Percentiles rank a stretch among this genome's conserved stretches.
Evolutionary conservation across 768 basidiomycete genomes (phyloP).

Genomic region (Pleurotus citrinopileatus): DNA sequence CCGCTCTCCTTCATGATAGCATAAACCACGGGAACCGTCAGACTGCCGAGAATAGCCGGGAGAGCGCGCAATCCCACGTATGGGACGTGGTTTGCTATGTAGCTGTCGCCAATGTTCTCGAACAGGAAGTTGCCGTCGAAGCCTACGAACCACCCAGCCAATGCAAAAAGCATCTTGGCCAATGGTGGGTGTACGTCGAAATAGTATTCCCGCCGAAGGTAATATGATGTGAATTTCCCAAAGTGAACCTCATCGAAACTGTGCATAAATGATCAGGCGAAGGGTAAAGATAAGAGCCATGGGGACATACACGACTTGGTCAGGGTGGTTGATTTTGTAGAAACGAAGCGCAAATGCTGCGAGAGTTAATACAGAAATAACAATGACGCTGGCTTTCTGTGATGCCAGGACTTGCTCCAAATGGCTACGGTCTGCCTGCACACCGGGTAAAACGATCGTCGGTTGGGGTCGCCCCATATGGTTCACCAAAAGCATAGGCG

Average conservation of each 20-base stretch:
- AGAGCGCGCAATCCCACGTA: constrained; percentile 92
- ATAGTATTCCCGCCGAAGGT: constrained; percentile 91
- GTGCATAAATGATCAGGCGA: constrained; percentile 3
- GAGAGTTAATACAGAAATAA: constrained; percentile 64
- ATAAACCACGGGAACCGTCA: constrained; percentile 90
- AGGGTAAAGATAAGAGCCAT: constrained; percentile 4
- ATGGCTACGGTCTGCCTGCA: constrained; percentile 53
- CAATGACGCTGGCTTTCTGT: constrained; percentile 54
- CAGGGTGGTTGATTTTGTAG: constrained; percentile 92
- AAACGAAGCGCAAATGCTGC: constrained; percentile 84
- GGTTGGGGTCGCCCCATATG: too few species aligned
- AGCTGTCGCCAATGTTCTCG: constrained; percentile 94
- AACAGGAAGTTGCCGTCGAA: constrained; percentile 94
- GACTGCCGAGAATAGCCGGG: constrained; percentile 86
- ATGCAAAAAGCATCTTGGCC: constrained; percentile 91
- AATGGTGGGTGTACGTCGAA: constrained; percentile 99
- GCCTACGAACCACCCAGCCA: constrained; percentile 95
- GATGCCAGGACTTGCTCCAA: constrained; percentile 65
- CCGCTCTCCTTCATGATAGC: constrained; percentile 98
- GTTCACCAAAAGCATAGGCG: neutral
- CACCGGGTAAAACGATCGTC: neutral
- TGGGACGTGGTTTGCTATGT: constrained; percentile 82
- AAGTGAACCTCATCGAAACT: constrained; percentile 99
- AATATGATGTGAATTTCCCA: constrained; percentile 96
- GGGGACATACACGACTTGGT: constrained; percentile 84